Evolutionary conservation across 768 basidiomycete genomes (phyloP), one percentile per base, ranked within the genome.

Genomic region (Russula dissimulans): DNA sequence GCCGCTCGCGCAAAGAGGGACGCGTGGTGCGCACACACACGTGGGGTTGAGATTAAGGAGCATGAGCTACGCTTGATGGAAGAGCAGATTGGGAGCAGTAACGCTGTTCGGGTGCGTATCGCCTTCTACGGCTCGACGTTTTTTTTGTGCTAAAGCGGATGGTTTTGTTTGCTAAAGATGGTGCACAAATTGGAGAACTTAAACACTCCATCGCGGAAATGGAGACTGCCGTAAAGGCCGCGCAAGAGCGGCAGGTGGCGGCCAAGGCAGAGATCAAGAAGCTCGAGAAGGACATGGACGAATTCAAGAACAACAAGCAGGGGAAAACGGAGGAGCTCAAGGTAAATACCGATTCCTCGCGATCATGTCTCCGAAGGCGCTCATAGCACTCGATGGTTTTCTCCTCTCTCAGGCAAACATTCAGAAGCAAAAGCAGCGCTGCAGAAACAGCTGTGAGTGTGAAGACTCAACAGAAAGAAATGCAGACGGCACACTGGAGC

Each of bases 281-380:
- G 68, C 83, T 98, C 26, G 92, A 98, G 74, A 87, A 87, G 67
- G 97, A 99, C 70, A 98, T 99, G 93, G 83, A 83, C 56, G 97
- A 98, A 76, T 97, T 99, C 78, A 95, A 97, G 77, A 88, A 95
- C 73, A 95, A 99, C 76, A 97, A 97, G 71, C 97, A 97, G 53
- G 92, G 93, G 49, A 98, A 98, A 74, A 89, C 91, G 56, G 88
- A 87, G 17, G 89, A 98, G 70, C 81, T 98, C 64, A 97, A 95
- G 78, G 95, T 89, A 59, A 26, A 26, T 1, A 26, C 48, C 1
- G n/a, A 36, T 10, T 5, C 53, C 5, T 17, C 18, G 14, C 39
- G 5, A 18, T 17, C 11, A 17, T 26, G 22, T 36, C 34, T 10
- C n/a, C 4, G 39, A 9, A 11, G 17, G 17, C 14, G 1, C 12